Evolutionary conservation across 1,284 basidiomycete genomes (phyloP).

Genomic region (Athelia sp.): DNA sequence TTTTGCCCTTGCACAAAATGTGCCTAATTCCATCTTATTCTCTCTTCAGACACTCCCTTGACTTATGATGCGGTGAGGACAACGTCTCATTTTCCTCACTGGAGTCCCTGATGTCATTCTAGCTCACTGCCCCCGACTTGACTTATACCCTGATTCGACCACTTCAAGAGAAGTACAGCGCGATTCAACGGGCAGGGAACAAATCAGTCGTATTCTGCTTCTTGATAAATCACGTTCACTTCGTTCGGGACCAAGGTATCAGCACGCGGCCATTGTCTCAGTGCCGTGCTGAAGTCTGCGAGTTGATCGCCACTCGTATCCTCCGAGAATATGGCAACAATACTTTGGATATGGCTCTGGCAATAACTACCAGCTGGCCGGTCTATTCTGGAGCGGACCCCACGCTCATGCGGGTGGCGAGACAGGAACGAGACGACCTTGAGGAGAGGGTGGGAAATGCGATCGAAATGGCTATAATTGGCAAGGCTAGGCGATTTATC

Average conservation of each 20-base stretch:
- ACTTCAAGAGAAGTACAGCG: constrained; percentile 67
- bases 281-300: constrained; percentile 79
- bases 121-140: constrained; percentile 79
- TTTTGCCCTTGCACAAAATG: not conserved
- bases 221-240: constrained; percentile 85
- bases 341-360: constrained; percentile 72
- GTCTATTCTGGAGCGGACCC: constrained; percentile 81
- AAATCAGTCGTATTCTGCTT: constrained; percentile 83
- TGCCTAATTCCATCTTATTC: constrained; percentile 7
- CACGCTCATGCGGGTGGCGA: constrained; percentile 54
- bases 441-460: constrained; percentile 84
- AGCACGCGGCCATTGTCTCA: constrained; percentile 63
- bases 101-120: constrained; percentile 6
- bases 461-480: constrained; percentile 87
- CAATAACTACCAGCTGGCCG: constrained; percentile 84
- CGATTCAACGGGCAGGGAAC: constrained; percentile 60
- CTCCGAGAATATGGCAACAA: constrained; percentile 76
- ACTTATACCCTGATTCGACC: constrained; percentile 82
- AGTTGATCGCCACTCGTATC: constrained; percentile 81
- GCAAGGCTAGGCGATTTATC: constrained; percentile 82
- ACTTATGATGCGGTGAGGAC: constrained; percentile 64
- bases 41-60: constrained; percentile 63
- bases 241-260: constrained; percentile 70
- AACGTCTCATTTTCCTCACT: constrained; percentile 1
- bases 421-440: constrained; percentile 69